Base-by-base conservation (phyloP, 1,284 basidiomycete species). In the Malassezia slooffiae region DNA sequence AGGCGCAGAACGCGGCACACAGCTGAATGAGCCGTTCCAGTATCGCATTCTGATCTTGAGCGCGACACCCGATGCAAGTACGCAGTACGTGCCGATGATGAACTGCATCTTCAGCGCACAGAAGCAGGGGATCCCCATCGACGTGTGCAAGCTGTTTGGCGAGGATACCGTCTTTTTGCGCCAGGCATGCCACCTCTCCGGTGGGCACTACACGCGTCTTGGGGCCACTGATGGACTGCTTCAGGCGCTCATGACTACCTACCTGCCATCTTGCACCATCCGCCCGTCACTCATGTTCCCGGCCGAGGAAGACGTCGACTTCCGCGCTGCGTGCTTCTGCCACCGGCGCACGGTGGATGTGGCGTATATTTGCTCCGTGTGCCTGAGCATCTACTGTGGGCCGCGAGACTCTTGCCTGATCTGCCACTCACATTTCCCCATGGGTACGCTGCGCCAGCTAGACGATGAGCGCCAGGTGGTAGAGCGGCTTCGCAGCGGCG, bases 91-190 rank as follows among this genome's bases (percentile, higher is more conserved):
- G 40, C 85, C 91, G 10, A 80, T 97, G 70, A 99, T 99, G 93
- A 97, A 97, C 70, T 84, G 88, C 45, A 96, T 97, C 40, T 99
- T 99, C 72, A 90, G 89, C 3, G 93, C 93, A 1, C 93, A 99
- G 70, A 97, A 97, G 73, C 76, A 57, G 85, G 89, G 85, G 78
- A 83, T 95, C 12, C 83, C 85, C 1, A 89, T 99, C 56, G 91
- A 97, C 64, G 86, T 95, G 4, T 84, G 89, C 72, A 91, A 96
- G 64, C 74, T 97, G 16, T 85, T 80, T 55, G 87, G 87, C 0
- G 77, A 81, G 30, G 86, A 91, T 53, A 83, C 88, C 4, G 87
- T 95, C 34, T 99, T 97, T 70, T 76, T 99, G 20, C 93, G 97
- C 69, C 93, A 99, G 73, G 91, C 93, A 2, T 81, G 88, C 2